Evolutionary conservation across 768 basidiomycete species (phyloP).

Genomic region (Floccularia luteovirens): DNA sequence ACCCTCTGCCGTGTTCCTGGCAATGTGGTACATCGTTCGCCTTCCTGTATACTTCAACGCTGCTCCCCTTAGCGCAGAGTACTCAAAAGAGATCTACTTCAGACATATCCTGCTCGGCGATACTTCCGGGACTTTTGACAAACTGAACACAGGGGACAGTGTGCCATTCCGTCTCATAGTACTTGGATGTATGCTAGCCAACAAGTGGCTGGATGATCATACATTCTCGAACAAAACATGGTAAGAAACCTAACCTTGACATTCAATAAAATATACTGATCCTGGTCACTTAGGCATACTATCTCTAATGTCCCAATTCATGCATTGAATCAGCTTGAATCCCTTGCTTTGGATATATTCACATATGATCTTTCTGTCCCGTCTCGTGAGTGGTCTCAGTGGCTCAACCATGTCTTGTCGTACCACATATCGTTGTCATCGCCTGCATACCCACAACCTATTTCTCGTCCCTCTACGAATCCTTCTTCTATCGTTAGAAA

Average conservation of each 20-base stretch:
- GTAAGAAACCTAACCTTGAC: conserved; percentile 23
- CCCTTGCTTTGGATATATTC: conserved; percentile 64
- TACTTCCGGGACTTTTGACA: conserved; percentile 28
- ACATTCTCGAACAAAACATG: conserved; percentile 89
- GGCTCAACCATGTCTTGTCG: conserved; percentile 58
- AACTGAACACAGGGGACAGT: conserved; percentile 44
- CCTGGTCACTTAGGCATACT: conserved; percentile 49
- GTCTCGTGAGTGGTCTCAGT: conserved; percentile 55
- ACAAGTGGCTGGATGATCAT: conserved; percentile 86
- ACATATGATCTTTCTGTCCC: conserved; percentile 65
- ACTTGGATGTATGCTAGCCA: conserved; percentile 78
- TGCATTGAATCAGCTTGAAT: conserved; percentile 64
- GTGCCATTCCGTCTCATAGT: conserved; percentile 71
- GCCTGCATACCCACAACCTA: conserved; percentile 60
- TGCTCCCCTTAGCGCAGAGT: conserved; percentile 39
- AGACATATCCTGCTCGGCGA: conserved; percentile 57
- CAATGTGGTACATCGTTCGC: conserved; percentile 77
- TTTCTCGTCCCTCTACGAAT: conserved; percentile 68
- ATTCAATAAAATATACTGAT: conserved; percentile 7
- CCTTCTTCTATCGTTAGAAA: conserved; percentile 64
- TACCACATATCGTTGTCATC: conserved; percentile 61
- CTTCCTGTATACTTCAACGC: conserved; percentile 64
- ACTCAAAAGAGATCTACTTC: conserved; percentile 55
- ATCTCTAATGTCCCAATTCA: conserved; percentile 72
- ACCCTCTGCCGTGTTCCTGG: conserved; percentile 72